These are phyloP conservation scores for Suhomyces vadensis DNA, from an alignment of 805 yeast species.

Conservation along the genomic window DNA sequence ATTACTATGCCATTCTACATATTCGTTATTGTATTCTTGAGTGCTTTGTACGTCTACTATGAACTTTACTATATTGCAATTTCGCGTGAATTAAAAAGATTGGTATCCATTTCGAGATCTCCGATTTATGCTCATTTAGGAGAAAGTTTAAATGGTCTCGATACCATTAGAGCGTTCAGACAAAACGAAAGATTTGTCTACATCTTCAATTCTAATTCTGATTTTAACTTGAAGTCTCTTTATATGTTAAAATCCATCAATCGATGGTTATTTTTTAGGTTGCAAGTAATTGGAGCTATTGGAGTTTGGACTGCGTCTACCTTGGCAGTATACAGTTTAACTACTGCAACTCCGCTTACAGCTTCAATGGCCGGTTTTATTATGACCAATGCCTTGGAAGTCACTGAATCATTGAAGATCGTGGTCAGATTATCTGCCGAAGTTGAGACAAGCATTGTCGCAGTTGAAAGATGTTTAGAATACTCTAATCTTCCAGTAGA, in stretches of 20 bases:
- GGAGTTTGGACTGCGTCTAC: slow-evolving; percentile 31
- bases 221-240: slow-evolving; percentile 19
- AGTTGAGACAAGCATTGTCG: slow-evolving; percentile 63
- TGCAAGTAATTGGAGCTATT: slow-evolving; percentile 24
- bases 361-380: slow-evolving; percentile 66
- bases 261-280: slow-evolving; percentile 29
- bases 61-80: slow-evolving; percentile 27
- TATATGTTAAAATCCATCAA: slow-evolving; percentile 23
- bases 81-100: slow-evolving; percentile 29
- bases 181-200: slow-evolving; percentile 24
- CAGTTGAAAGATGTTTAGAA: slow-evolving; percentile 69
- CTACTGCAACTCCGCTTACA: slow-evolving; percentile 44
- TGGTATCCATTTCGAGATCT: slow-evolving; percentile 25
- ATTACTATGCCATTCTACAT: slow-evolving; percentile 27
- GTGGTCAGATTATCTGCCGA: slow-evolving; percentile 64
- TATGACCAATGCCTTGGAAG: slow-evolving; percentile 62
- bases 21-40: slow-evolving; percentile 19
- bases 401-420: slow-evolving; percentile 53
- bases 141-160: slow-evolving; percentile 30
- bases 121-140: slow-evolving; percentile 32
- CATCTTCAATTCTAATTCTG: slow-evolving; percentile 23
- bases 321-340: slow-evolving; percentile 43
- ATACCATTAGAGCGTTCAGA: slow-evolving; percentile 28
- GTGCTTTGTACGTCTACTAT: slow-evolving; percentile 24
- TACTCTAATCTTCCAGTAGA: slow-evolving; percentile 51